Conservation (phyloP, 805 yeast species). For the Spathaspora girioi region DNA sequence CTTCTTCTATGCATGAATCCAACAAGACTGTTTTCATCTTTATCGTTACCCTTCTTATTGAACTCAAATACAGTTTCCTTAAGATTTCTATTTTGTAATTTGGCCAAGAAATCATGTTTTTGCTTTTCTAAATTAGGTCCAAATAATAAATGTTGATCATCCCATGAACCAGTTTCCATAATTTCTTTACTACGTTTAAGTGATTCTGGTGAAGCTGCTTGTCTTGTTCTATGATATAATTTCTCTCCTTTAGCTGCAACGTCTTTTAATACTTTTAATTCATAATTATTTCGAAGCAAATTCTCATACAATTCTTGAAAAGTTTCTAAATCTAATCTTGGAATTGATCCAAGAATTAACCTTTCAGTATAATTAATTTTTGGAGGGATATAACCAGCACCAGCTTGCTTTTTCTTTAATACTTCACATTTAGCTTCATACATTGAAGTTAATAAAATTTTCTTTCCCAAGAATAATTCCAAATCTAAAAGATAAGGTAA, state of each 20-base stretch:
- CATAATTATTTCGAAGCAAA: conserved; percentile 60
- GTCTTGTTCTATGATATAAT: conserved; percentile 78
- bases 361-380: conserved; percentile 67
- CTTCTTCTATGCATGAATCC: conserved; percentile 85
- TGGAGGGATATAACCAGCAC: conserved; percentile 44
- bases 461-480: conserved; percentile 84
- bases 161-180: conserved; percentile 71
- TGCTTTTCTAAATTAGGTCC: conserved; percentile 74
- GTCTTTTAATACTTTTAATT: conserved; percentile 56
- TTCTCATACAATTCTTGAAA: conserved; percentile 69
- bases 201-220: conserved; percentile 83
- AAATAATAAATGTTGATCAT: conserved; percentile 76
- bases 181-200: conserved; percentile 81
- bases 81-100: conserved; percentile 61
- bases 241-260: conserved; percentile 88
- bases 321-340: conserved; percentile 67
- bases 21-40: conserved; percentile 61
- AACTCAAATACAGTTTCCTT: conserved; percentile 96
- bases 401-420: conserved; percentile 43
- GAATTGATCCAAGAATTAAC: conserved; percentile 79
- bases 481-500: conserved; percentile 86
- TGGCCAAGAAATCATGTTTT: conserved; percentile 67
- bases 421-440: conserved; percentile 58
- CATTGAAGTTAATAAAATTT: conserved; percentile 68
- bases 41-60: conserved; percentile 41